Percentiles rank a stretch among this genome's conserved stretches.
Evolutionary conservation across 495 filamentous ascomycete species (phyloP).

Genomic region (Penicillium manginii): DNA sequence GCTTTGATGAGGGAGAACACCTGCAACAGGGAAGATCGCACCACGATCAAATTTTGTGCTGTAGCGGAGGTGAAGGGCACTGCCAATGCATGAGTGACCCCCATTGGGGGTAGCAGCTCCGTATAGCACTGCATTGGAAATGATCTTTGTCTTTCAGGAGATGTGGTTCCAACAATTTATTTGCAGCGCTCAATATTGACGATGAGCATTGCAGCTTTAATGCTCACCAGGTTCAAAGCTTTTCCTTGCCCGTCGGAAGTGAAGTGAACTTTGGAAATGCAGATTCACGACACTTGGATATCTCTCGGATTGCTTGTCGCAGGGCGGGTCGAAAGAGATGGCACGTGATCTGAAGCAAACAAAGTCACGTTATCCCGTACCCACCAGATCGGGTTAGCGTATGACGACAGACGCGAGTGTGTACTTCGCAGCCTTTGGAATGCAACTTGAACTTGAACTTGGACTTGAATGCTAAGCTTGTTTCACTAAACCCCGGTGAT

Average conservation of each 20-base stretch:
- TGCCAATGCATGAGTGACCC: conserved; percentile 84
- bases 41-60: conserved; percentile 82
- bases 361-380: neutral
- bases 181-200: conserved; percentile 15
- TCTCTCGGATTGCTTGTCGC: neutral
- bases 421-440: conserved; percentile 8
- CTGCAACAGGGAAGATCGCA: conserved; percentile 88
- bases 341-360: neutral
- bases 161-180: conserved; percentile 22
- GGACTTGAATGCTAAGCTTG: neutral
- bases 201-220: conserved; percentile 9
- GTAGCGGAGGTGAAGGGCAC: conserved; percentile 76
- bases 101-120: conserved; percentile 88
- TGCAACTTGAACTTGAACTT: neutral
- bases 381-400: neutral
- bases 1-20: conserved; percentile 63
- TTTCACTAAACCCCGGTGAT: neutral
- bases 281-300: neutral
- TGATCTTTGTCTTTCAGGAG: conserved; percentile 5
- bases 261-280: neutral
- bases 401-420: conserved; percentile 26
- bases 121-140: conserved; percentile 77
- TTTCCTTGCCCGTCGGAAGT: neutral
- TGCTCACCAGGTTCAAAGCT: neutral
- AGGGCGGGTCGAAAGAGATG: neutral